Base-by-base conservation (phyloP, 108 stramenopile genomes). In the Aurantiochytrium sp. region DNA sequence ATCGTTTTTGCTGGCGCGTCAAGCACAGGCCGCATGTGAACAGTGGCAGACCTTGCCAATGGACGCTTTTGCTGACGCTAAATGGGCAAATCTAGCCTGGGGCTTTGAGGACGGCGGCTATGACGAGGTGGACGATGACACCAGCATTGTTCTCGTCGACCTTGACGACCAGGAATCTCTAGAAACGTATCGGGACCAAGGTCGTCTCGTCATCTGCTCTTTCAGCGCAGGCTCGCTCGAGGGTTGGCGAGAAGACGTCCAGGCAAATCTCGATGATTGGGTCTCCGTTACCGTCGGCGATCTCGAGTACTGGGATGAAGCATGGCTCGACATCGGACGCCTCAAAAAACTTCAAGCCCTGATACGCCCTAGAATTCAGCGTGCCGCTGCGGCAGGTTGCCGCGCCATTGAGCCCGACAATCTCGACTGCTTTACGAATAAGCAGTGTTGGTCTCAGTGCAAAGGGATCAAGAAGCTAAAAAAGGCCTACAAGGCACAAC, bases 201-300 rank as follows among this genome's bases (percentile, higher is more conserved):
- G 76, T 12, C 45, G 28, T 23, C 19, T 53, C 19, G 51, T 83
- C 49, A 53, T 83, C 16, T 83, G 76, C 51, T 83, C 45, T 16
- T 83, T 83, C 49, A 83, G 76, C 51, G 76, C 51, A 21, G 76
- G 76, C 19, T 53, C 76, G 25, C n/a, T 83, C n/a, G 76, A 83
- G n/a, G 51, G 25, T 12, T 83, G 76, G 76, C 76, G 76, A 0
- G 45, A 47, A 53, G 76, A 83, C 28, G 45, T 47, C 45, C 12
- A 12, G 6, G 76, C 18, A 28, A 83, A 83, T 23, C 49, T 25
- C n/a, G 51, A 47, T 6, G 5, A 47, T 3, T 83, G 76, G 76
- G n/a, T 16, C 16, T 8, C 19, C 6, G 51, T 28, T 2, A 45
- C 51, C n/a, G 76, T 83, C n/a, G 76, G 45, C 8, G 76, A 83